Evolutionary conservation across 2,329 filamentous ascomycete species (phyloP), one percentile per base, ranked within the genome.

Genomic region (Rhexocercosporidium sp.): DNA sequence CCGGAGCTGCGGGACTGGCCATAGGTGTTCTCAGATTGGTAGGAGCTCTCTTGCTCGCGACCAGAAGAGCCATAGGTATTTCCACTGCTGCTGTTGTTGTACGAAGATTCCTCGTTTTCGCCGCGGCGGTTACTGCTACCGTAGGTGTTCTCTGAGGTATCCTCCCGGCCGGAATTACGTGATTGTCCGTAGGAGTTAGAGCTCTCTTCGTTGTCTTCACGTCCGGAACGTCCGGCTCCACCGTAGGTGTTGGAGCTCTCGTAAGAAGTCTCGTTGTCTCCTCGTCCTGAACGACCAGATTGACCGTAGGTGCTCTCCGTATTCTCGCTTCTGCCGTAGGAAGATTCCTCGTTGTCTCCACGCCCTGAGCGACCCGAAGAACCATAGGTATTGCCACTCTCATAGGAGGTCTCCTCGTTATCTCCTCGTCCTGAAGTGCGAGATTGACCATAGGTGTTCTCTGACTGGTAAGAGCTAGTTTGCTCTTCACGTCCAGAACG

Each of bases 331-430:
- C 18, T 16, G 34, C 22, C 57, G 11, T 62, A 49, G 2, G 59
- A 62, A 16, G 62, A 34, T 18, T 54, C 27, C 20, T 64, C 51
- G 37, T 44, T 59, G 16, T 57, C n/a, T 2, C 31, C 31, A 4
- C 53, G 31, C 39, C 53, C 53, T 20, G 53, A 39, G 16, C n/a
- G 31, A 5, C 31, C 27, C 8, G 49, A 54, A 1, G 14, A 6
- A n/a, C 53, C 62, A 46, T 49, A 41, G 14, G 53, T 37, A 20
- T 56, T 37, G 20, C 37, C 22, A n/a, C 60, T 49, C 16, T 49
- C 39, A 16, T 63, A 57, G 6, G 62, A 59, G n/a, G 51, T 49
- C 39, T 64, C 56, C 27, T 64, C 56, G 22, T 54, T 61, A n/a
- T 57, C 34, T 2, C 25, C 25, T n/a, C 39, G 49, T 14, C 61